Conservation (phyloP, 1,284 basidiomycete species). For the Tremellales sp. region DNA sequence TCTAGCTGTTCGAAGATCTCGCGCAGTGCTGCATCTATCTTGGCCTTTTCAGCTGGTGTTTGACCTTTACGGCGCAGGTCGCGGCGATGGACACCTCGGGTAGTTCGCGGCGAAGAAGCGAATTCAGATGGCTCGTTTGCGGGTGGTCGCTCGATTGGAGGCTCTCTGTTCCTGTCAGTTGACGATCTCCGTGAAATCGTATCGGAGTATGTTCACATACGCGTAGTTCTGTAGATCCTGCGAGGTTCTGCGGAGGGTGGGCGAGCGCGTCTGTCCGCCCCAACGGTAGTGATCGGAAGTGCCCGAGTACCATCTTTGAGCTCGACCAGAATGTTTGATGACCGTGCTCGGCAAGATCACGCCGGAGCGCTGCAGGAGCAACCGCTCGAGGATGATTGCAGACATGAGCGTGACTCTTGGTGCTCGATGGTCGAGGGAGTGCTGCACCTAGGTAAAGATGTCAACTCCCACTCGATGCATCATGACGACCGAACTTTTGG, state of each 20-base stretch:
- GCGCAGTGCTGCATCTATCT: constrained; percentile 22
- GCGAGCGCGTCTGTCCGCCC: not conserved
- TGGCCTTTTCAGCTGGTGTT: constrained; percentile 29
- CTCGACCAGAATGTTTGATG: not conserved
- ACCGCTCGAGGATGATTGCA: not conserved
- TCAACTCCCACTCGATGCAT: too few relatives aligned
- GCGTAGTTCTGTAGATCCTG: not conserved
- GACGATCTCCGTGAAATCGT: too few relatives aligned
- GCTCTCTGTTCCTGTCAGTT: too few relatives aligned
- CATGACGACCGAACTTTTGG: too few relatives aligned
- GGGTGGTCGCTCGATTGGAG: not conserved
- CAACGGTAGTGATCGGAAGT: not conserved
- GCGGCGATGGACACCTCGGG: constrained; percentile 17
- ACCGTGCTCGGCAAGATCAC: not conserved
- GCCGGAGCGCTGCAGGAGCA: not conserved
- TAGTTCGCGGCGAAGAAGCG: not conserved
- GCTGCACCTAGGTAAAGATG: too few relatives aligned
- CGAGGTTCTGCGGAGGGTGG: not conserved
- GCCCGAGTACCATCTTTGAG: not conserved
- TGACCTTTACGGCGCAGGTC: constrained; percentile 20
- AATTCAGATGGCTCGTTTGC: not conserved
- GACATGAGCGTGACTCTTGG: too few relatives aligned
- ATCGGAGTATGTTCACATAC: not conserved
- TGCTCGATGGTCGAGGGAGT: too few relatives aligned
- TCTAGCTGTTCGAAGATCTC: constrained; percentile 15